phyloP scores from a whole-genome alignment of 2,329 filamentous ascomycete species.

The Alternaria rosae region DNA sequence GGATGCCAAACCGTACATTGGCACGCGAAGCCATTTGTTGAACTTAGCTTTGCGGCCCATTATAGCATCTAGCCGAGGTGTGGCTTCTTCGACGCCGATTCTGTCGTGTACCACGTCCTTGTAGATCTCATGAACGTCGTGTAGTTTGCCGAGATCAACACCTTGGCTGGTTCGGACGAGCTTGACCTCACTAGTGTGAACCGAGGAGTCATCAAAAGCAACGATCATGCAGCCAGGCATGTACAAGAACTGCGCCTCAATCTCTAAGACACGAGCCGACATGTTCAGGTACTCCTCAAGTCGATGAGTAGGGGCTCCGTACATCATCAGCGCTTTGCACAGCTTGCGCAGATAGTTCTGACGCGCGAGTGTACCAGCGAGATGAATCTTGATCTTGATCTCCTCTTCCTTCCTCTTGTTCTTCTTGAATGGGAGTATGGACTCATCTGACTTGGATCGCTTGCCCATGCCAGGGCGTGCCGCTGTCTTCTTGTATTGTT shows the following conservation, averaged over 20 bases:
- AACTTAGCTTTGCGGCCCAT: conserved; percentile 65
- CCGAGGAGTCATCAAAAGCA: conserved; percentile 78
- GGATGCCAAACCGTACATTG: conserved; percentile 78
- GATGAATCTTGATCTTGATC: conserved; percentile 66
- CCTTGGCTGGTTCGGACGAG: conserved; percentile 73
- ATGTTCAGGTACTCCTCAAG: conserved; percentile 92
- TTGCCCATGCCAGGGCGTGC: conserved; percentile 47
- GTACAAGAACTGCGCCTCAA: conserved; percentile 89
- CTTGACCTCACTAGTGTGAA: conserved; percentile 82
- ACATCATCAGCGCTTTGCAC: conserved; percentile 86
- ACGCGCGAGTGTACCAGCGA: conserved; percentile 74
- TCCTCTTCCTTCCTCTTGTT: conserved; percentile 56
- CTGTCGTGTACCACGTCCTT: conserved; percentile 82
- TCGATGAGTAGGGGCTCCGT: conserved; percentile 88
- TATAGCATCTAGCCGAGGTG: conserved; percentile 67
- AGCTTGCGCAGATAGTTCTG: conserved; percentile 86
- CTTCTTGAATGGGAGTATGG: conserved; percentile 49
- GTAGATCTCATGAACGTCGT: conserved; percentile 78
- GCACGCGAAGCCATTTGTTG: conserved; percentile 58
- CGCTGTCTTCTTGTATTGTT: conserved; percentile 47
- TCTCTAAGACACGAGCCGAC: conserved; percentile 86
- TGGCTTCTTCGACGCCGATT: conserved; percentile 76
- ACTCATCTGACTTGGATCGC: conserved; percentile 47
- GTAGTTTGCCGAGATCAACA: conserved; percentile 75
- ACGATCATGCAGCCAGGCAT: conserved; percentile 94